Evolutionary conservation across 257 asterid genomes (phyloP).

Genomic region (Lithospermum erythrorhizon): DNA sequence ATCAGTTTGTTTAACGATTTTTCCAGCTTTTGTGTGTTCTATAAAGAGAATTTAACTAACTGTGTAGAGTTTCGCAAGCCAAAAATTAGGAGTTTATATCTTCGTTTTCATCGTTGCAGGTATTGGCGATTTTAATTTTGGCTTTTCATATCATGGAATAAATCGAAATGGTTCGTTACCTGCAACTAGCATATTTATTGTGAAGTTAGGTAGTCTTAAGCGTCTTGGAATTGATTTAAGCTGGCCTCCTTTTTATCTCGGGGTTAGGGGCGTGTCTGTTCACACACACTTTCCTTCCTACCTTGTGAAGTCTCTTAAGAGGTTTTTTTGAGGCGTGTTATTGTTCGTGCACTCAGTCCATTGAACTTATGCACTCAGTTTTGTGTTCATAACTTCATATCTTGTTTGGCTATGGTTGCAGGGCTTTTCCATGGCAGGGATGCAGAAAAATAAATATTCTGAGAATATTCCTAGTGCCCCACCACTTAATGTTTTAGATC

Average conservation of each 20-base stretch:
- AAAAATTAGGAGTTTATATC: neutral
- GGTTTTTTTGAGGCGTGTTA: too few species aligned
- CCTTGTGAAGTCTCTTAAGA: too few species aligned
- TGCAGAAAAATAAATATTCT: slow-evolving; percentile 17
- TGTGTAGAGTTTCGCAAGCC: neutral
- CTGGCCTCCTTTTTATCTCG: too few species aligned
- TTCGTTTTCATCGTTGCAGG: too few species aligned
- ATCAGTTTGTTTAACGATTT: neutral
- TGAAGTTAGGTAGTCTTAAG: too few species aligned
- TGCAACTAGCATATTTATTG: too few species aligned
- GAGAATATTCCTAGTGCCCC: slow-evolving; percentile 80
- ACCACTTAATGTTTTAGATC: slow-evolving; percentile 33
- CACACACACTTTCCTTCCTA: too few species aligned
- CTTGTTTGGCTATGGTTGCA: slow-evolving; percentile 14
- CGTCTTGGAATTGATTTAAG: too few species aligned
- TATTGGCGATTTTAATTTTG: too few species aligned
- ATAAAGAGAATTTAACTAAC: neutral
- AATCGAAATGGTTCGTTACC: too few species aligned
- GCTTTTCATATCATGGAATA: too few species aligned
- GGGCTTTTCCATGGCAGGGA: slow-evolving; percentile 13
- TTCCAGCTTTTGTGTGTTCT: neutral
- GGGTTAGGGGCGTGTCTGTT: too few species aligned
- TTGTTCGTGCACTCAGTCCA: neutral
- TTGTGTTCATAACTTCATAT: neutral
- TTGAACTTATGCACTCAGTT: neutral